These are phyloP conservation scores for Chlamydomonas schloesseri DNA, from an alignment of 139 green algal species.

Conservation along the genomic window DNA sequence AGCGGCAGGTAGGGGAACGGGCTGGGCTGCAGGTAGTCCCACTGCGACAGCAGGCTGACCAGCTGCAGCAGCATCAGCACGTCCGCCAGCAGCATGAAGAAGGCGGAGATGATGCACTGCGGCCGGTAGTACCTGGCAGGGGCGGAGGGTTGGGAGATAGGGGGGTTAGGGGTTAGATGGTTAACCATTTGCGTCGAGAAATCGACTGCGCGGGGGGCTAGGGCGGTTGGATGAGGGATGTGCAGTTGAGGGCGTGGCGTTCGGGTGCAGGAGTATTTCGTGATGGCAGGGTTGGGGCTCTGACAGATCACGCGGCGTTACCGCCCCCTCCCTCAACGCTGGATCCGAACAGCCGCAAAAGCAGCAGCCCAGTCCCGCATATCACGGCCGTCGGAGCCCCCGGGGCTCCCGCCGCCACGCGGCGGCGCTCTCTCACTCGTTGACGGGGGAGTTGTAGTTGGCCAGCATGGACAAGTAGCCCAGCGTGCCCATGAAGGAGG, in stretches of 20 bases:
- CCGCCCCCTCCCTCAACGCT: too few species aligned
- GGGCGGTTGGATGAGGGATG: not conserved
- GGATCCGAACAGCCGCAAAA: too few species aligned
- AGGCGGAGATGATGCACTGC: not conserved
- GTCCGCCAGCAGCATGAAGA: conserved; percentile 42
- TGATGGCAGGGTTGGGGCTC: not conserved
- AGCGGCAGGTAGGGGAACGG: conserved; percentile 37
- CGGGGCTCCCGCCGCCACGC: too few species aligned
- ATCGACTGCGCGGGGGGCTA: too few species aligned
- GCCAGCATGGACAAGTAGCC: conserved; percentile 45
- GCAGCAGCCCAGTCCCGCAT: too few species aligned
- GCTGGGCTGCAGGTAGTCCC: conserved; percentile 1
- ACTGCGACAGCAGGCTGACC: conserved; percentile 25
- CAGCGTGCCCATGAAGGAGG: conserved; percentile 43
- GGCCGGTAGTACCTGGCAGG: conserved; percentile 27
- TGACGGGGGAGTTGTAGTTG: conserved; percentile 43
- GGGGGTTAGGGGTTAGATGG: too few species aligned
- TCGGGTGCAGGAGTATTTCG: not conserved
- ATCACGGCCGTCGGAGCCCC: too few species aligned
- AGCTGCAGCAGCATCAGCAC: conserved; percentile 40
- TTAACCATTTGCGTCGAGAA: too few species aligned
- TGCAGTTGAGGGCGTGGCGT: not conserved
- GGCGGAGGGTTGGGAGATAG: too few species aligned
- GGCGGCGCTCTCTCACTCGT: too few species aligned
- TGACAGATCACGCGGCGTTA: too few species aligned